Evolutionary conservation across 306 rosid species (phyloP).

Genomic region (Mimosa bimucronata): DNA sequence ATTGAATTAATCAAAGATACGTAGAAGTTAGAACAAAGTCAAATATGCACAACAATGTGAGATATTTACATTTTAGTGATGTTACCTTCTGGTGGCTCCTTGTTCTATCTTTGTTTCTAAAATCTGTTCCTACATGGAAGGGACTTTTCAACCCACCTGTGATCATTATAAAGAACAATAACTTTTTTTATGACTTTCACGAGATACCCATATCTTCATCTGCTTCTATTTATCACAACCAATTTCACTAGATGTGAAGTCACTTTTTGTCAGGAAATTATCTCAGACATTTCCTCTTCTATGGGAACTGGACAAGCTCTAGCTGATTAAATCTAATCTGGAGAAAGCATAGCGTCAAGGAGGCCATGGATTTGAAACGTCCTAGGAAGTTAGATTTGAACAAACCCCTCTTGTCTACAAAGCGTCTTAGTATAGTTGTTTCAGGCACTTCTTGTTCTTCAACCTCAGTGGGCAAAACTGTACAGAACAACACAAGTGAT

Average conservation of each 20-base stretch:
- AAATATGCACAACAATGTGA: not conserved
- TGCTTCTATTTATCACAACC: slow-evolving; percentile 47
- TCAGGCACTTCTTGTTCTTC: slow-evolving; percentile 37
- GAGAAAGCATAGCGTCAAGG: slow-evolving; percentile 15
- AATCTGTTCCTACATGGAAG: slow-evolving; percentile 35
- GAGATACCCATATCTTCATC: slow-evolving; percentile 60
- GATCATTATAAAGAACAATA: slow-evolving; percentile 48
- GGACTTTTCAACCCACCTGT: slow-evolving; percentile 46
- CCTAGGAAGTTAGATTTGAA: slow-evolving; percentile 71
- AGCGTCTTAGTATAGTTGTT: slow-evolving; percentile 43
- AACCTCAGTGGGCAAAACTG: not conserved
- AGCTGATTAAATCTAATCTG: not conserved
- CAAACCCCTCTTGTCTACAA: slow-evolving; percentile 72
- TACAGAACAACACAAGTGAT: slow-evolving; percentile 40
- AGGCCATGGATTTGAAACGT: slow-evolving; percentile 44
- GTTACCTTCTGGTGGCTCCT: slow-evolving; percentile 2
- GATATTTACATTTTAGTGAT: not conserved
- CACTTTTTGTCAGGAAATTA: slow-evolving; percentile 22
- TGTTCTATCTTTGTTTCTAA: not conserved
- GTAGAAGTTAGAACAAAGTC: not conserved
- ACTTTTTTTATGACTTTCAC: slow-evolving; percentile 52
- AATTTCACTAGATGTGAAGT: slow-evolving; percentile 38
- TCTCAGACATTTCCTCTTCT: slow-evolving; percentile 28
- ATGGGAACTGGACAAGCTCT: slow-evolving; percentile 26
- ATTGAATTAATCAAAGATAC: not conserved